A percentile compares a stretch with the other conserved stretches of the same genome.
phyloP scores from a whole-genome alignment of 2,329 filamentous ascomycete species.

The Alternaria alternata region DNA sequence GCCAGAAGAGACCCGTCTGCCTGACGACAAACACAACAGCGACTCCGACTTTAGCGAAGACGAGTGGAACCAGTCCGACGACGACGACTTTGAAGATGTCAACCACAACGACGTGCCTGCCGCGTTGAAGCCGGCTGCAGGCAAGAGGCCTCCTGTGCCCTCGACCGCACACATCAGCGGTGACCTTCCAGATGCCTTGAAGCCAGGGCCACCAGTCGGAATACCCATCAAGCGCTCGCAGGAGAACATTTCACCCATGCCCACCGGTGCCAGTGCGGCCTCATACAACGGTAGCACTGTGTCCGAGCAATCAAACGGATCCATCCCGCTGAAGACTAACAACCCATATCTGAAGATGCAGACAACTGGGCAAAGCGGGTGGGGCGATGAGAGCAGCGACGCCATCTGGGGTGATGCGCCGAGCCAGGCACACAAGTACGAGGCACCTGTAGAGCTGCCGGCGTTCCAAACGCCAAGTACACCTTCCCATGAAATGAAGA shows the following conservation, averaged over 20 bases:
- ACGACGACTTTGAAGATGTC: constrained; percentile 43
- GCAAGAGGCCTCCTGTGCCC: constrained; percentile 33
- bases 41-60: constrained; percentile 44
- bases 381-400: constrained; percentile 49
- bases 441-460: constrained; percentile 53
- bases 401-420: constrained; percentile 50
- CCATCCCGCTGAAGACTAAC: constrained; percentile 51
- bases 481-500: constrained; percentile 49
- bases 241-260: constrained; percentile 42
- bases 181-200: constrained; percentile 40
- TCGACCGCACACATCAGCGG: constrained; percentile 17
- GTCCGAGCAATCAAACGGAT: constrained; percentile 38
- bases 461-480: constrained; percentile 51
- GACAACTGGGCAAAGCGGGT: constrained; percentile 45
- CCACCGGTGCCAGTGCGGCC: constrained; percentile 38
- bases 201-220: constrained; percentile 44
- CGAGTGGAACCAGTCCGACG: constrained; percentile 48
- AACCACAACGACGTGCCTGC: constrained; percentile 44
- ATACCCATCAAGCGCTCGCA: constrained; percentile 39
- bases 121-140: constrained; percentile 47
- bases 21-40: constrained; percentile 31
- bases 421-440: constrained; percentile 36
- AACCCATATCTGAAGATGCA: constrained; percentile 56
- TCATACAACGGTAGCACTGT: constrained; percentile 43
- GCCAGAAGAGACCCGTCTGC: constrained; percentile 33